Conservation (phyloP, 768 basidiomycete genomes). For the Boletellus ananas region DNA sequence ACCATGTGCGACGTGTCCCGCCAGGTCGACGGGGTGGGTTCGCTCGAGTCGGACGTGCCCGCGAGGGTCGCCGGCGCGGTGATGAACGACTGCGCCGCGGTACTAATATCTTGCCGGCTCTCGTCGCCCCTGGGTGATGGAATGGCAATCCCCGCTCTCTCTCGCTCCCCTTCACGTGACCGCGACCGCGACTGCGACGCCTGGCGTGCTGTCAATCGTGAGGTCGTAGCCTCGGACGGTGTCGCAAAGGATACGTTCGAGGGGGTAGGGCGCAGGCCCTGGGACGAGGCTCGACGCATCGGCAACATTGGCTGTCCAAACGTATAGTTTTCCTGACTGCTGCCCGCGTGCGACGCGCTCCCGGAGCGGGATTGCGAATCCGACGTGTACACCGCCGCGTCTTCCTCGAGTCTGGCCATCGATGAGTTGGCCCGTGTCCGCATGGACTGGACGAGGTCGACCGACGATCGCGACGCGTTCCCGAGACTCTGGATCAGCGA, state of each 20-base stretch:
- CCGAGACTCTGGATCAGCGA: conserved; percentile 63
- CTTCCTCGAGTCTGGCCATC: conserved; percentile 65
- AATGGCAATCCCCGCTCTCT: conserved; percentile 27
- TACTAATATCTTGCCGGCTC: conserved; percentile 62
- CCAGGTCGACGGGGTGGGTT: conserved; percentile 47
- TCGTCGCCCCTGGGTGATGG: conserved; percentile 23
- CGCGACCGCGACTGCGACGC: conserved; percentile 9
- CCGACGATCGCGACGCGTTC: conserved; percentile 56
- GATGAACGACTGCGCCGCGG: conserved; percentile 64
- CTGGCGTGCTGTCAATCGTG: conserved; percentile 18
- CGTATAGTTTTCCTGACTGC: conserved; percentile 66
- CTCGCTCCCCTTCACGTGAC: background rate
- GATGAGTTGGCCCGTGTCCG: conserved; percentile 62
- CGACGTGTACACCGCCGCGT: conserved; percentile 34
- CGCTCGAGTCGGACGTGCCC: conserved; percentile 52
- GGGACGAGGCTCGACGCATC: conserved; percentile 18
- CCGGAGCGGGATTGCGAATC: conserved; percentile 39
- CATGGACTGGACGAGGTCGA: conserved; percentile 50
- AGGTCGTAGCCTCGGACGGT: conserved; percentile 26
- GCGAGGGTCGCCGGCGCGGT: conserved; percentile 60
- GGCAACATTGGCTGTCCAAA: conserved; percentile 59
- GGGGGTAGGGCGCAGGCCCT: conserved; percentile 12
- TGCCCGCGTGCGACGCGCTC: conserved; percentile 40
- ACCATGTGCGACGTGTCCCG: conserved; percentile 42
- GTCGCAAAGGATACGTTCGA: conserved; percentile 24